Evolutionary conservation across 257 asterid species (phyloP), one percentile per base, ranked within the genome.

Genomic region (Thymus mandschuricus): DNA sequence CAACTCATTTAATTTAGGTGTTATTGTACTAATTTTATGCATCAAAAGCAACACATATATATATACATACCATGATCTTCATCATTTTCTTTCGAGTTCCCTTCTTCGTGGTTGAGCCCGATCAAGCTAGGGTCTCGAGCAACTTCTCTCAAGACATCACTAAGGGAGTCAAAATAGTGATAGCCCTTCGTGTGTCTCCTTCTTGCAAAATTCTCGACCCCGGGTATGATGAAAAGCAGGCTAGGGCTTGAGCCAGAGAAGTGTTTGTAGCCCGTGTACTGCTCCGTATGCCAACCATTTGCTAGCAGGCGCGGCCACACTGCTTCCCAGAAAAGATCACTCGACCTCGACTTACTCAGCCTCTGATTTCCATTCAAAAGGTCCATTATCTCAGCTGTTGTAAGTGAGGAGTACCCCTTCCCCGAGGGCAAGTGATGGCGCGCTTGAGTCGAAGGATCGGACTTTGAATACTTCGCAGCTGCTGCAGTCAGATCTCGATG

Each of bases 221-320:
- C 96, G 0, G 96, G 96, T 65, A 78, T 58, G 44, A 92, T 80
- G 75, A 85, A 92, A 70, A 89, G 96, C 74, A 87, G 71, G 3
- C 76, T 64, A 59, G 77, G 78, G 56, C 75, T 84, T 4, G 86
- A 74, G 69, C 75, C 76, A 62, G 76, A 73, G 27, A 75, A 54
- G 44, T 76, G 73, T 51, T 73, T 68, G 34, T 74, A 85, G 60
- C 82, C 82, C 55, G 76, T 82, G 5, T 95, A 89, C 71, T 82
- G 84, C 85, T 82, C 95, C 0, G 91, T 83, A 48, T 82, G 89
- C 96, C 96, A 89, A 10, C 98, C 98, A 69, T 86, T 79, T 27
- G 87, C 96, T 58, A 92, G 75, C 69, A 92, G 78, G 46, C 92
- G 96, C 0, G 96, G 98, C 98, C 98, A 89, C 35, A 88, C 88